phyloP scores from a whole-genome alignment of 78 protist species.

The Monosiga brevicollis region DNA sequence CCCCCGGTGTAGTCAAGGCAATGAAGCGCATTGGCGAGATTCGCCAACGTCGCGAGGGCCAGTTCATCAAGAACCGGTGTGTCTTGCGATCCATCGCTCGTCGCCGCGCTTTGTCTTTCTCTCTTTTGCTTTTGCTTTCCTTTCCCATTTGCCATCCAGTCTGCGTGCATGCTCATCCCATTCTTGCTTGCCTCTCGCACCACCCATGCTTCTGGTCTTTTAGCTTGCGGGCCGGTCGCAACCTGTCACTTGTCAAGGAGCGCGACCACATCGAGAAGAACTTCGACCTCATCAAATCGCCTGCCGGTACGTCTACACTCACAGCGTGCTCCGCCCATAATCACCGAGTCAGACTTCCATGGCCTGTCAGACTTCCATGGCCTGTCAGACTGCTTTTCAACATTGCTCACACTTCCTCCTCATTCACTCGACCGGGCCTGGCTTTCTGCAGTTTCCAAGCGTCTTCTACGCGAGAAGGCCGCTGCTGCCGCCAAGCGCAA shows the following conservation, averaged over 20 bases:
- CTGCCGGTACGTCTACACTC: neutral
- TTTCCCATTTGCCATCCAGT: neutral
- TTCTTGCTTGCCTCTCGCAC: neutral
- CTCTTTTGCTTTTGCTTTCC: neutral
- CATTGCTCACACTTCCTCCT: too few relatives aligned
- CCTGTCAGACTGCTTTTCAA: too few relatives aligned
- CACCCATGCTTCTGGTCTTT: neutral
- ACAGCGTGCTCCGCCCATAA: too few relatives aligned
- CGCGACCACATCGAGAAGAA: slow-evolving; percentile 9
- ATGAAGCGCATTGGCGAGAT: slow-evolving; percentile 72
- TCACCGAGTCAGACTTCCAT: too few relatives aligned
- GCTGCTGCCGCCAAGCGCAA: too few relatives aligned
- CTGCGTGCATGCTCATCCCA: neutral
- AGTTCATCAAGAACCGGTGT: slow-evolving; percentile 50
- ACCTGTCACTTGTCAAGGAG: neutral
- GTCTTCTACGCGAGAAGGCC: too few relatives aligned
- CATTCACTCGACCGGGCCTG: too few relatives aligned
- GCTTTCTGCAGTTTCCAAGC: too few relatives aligned
- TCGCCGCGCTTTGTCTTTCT: neutral
- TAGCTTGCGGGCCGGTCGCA: neutral
- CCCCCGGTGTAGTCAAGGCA: slow-evolving; percentile 44
- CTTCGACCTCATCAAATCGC: slow-evolving; percentile 13
- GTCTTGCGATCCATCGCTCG: neutral
- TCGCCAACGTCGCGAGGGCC: slow-evolving; percentile 48
- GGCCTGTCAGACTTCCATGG: too few relatives aligned